phyloP scores from a whole-genome alignment of 441 rosid genomes.

The Euphorbia corollata region DNA sequence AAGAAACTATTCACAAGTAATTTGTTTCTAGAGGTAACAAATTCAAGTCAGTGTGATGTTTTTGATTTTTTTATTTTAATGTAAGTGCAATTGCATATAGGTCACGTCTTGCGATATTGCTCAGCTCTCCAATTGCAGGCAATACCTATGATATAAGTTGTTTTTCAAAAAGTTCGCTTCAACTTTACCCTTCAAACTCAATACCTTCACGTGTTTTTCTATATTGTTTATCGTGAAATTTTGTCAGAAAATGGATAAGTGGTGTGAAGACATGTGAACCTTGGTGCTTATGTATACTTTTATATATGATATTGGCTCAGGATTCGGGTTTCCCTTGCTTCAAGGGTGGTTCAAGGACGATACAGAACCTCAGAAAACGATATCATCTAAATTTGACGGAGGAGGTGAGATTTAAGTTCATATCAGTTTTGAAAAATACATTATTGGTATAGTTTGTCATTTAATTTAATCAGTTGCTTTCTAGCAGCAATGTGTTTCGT shows the following conservation, averaged over 20 bases:
- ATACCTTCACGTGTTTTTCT: too few relatives aligned
- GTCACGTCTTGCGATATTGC: too few relatives aligned
- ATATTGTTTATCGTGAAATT: too few relatives aligned
- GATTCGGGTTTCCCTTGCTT: constrained; percentile 97
- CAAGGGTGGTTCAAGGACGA: constrained; percentile 87
- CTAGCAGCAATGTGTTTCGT: constrained; percentile 86
- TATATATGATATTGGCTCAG: constrained; percentile 32
- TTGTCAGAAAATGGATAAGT: neutral
- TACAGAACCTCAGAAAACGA: constrained; percentile 81
- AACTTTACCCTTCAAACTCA: too few relatives aligned
- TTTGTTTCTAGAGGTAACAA: too few relatives aligned
- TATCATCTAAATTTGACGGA: constrained; percentile 86
- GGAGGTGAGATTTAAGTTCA: constrained; percentile 44
- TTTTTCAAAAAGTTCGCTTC: too few relatives aligned
- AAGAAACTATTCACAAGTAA: neutral
- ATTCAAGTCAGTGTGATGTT: too few relatives aligned
- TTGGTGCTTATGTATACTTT: constrained; percentile 8
- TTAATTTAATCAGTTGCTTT: constrained; percentile 20
- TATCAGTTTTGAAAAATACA: constrained; percentile 7
- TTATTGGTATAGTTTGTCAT: constrained; percentile 15
- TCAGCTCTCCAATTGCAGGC: too few relatives aligned
- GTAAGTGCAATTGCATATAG: too few relatives aligned
- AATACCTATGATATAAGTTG: too few relatives aligned
- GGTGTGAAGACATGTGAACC: neutral
- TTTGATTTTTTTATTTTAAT: too few relatives aligned